Evolutionary conservation across 495 filamentous ascomycete species (phyloP).

Genomic region (Penicillium flavigenum): DNA sequence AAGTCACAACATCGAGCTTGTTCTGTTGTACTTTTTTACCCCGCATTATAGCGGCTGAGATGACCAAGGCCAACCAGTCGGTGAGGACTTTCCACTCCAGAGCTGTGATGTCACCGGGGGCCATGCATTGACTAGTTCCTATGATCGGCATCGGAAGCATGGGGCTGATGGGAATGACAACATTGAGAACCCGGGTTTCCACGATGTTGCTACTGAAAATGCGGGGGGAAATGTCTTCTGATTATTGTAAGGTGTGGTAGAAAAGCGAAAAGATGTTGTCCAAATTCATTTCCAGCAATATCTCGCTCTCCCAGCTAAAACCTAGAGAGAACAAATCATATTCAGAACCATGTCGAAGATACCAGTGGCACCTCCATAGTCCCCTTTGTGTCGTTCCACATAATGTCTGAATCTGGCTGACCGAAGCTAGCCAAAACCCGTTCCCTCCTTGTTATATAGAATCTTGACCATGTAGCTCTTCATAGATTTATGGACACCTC

Average conservation of each 20-base stretch:
- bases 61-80: slow-evolving; percentile 4
- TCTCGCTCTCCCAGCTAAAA: too few species aligned
- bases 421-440: too few species aligned
- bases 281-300: too few species aligned
- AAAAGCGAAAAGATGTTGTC: too few species aligned
- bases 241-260: not conserved
- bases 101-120: slow-evolving; percentile 5
- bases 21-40: not conserved
- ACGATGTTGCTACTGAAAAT: not conserved
- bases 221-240: not conserved
- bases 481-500: too few species aligned
- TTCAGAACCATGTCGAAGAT: too few species aligned
- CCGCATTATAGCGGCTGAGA: not conserved
- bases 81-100: slow-evolving; percentile 2
- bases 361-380: too few species aligned
- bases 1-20: not conserved
- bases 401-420: too few species aligned
- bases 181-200: not conserved
- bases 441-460: too few species aligned
- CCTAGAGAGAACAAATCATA: too few species aligned
- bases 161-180: not conserved
- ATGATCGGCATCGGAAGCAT: slow-evolving; percentile 1
- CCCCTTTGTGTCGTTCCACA: too few species aligned
- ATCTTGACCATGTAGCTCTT: too few species aligned
- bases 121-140: not conserved